Conservation (phyloP, 1,284 basidiomycete species). For the Rhodotorula sp. region DNA sequence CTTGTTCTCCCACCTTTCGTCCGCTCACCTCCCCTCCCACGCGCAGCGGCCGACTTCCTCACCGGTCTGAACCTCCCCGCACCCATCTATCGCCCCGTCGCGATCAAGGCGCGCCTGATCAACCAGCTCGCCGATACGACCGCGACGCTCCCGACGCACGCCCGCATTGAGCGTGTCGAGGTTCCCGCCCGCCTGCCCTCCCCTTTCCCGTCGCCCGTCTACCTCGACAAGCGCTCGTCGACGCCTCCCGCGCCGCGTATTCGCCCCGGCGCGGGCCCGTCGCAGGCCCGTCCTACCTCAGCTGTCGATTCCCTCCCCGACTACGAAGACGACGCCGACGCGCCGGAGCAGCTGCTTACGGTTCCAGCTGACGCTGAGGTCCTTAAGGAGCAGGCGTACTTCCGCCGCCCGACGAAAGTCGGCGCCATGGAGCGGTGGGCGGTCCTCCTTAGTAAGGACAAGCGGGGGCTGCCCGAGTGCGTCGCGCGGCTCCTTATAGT, state of each 20-base stretch:
- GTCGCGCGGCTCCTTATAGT: not conserved
- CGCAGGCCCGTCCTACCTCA: not conserved
- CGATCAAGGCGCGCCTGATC: not conserved
- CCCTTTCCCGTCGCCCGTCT: not conserved
- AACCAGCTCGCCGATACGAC: conserved; percentile 3
- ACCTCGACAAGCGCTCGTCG: not conserved
- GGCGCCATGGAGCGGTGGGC: conserved; percentile 6
- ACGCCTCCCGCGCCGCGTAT: not conserved
- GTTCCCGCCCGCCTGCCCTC: not conserved
- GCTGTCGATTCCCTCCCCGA: conserved; percentile 11
- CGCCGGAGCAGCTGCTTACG: not conserved
- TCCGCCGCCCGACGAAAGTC: not conserved
- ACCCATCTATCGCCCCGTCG: not conserved
- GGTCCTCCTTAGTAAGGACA: not conserved
- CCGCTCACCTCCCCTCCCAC: not conserved
- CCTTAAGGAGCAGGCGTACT: conserved; percentile 7
- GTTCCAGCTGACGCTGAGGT: not conserved
- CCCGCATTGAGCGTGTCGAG: not conserved
- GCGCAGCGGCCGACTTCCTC: not conserved
- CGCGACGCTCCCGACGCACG: not conserved
- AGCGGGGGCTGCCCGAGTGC: not conserved
- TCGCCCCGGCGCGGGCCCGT: not conserved
- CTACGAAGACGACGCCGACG: not conserved
- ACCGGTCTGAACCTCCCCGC: not conserved
- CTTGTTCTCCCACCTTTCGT: too few species aligned